Evolutionary conservation across 306 rosid genomes (phyloP).

Genomic region (Rosa multiflora): DNA sequence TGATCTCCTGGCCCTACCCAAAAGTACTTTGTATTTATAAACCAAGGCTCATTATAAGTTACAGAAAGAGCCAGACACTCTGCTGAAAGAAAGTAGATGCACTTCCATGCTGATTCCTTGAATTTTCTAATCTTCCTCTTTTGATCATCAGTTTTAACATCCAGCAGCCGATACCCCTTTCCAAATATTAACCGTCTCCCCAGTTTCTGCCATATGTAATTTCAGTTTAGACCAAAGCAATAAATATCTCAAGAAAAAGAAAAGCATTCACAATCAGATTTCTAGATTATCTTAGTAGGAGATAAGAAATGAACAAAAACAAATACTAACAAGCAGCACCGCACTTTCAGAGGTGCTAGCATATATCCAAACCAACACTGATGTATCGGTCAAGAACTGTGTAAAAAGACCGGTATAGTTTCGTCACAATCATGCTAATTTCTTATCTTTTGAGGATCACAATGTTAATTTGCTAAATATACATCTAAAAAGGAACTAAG

Average conservation of each 20-base stretch:
- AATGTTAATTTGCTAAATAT: neutral
- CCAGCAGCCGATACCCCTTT: conserved; percentile 45
- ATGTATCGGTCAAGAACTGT: neutral
- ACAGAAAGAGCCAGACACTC: conserved; percentile 73
- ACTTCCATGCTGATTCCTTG: conserved; percentile 98
- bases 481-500: too few species aligned
- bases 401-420: neutral
- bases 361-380: neutral
- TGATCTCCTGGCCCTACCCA: conserved; percentile 97
- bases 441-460: neutral
- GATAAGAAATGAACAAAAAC: neutral
- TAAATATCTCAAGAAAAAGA: conserved; percentile 17
- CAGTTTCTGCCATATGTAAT: conserved; percentile 53
- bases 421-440: neutral
- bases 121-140: conserved; percentile 80
- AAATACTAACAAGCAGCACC: conserved; percentile 1
- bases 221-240: conserved; percentile 30
- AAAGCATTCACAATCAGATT: neutral
- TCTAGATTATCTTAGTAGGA: neutral
- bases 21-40: conserved; percentile 60
- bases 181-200: conserved; percentile 72
- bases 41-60: conserved; percentile 87
- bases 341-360: neutral
- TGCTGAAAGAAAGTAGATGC: conserved; percentile 75
- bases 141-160: conserved; percentile 45